Conservation (phyloP, 768 basidiomycete species). For the Mycena floridula region DNA sequence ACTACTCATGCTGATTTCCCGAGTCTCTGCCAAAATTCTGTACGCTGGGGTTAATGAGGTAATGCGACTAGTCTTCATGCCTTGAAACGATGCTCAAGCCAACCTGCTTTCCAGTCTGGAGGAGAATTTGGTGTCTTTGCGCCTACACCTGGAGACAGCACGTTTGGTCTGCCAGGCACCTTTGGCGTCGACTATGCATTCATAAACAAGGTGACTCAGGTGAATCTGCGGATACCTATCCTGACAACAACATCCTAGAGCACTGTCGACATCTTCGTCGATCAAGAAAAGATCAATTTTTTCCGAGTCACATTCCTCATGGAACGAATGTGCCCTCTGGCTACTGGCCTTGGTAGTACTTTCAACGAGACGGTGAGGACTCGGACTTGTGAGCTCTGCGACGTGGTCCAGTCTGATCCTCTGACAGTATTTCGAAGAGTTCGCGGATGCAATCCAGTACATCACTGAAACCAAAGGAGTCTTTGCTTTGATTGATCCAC, state of each 20-base stretch:
- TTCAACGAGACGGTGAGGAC: conserved; percentile 39
- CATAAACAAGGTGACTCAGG: conserved; percentile 33
- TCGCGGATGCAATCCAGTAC: conserved; percentile 35
- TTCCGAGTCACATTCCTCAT: conserved; percentile 45
- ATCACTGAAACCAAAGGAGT: conserved; percentile 35
- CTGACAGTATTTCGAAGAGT: conserved; percentile 35
- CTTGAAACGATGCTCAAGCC: background rate
- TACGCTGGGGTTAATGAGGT: conserved; percentile 44
- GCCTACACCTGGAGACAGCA: conserved; percentile 15
- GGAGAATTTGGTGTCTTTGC: conserved; percentile 40
- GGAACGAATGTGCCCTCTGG: conserved; percentile 36
- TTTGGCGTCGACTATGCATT: conserved; percentile 39
- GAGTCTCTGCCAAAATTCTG: conserved; percentile 24
- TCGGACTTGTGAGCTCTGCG: background rate
- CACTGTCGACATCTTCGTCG: conserved; percentile 40
- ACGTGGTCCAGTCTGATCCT: background rate
- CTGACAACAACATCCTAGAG: conserved; percentile 17
- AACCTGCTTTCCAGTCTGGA: conserved; percentile 27
- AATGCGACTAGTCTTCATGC: background rate
- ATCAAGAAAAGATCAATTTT: conserved; percentile 42
- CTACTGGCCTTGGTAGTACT: conserved; percentile 29
- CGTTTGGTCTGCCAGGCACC: conserved; percentile 34
- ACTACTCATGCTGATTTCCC: background rate
- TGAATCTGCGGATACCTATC: background rate
- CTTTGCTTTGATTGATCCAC: conserved; percentile 38